Evolutionary conservation across 2,329 filamentous ascomycete species (phyloP).

Genomic region (Lanzia echinophila): DNA sequence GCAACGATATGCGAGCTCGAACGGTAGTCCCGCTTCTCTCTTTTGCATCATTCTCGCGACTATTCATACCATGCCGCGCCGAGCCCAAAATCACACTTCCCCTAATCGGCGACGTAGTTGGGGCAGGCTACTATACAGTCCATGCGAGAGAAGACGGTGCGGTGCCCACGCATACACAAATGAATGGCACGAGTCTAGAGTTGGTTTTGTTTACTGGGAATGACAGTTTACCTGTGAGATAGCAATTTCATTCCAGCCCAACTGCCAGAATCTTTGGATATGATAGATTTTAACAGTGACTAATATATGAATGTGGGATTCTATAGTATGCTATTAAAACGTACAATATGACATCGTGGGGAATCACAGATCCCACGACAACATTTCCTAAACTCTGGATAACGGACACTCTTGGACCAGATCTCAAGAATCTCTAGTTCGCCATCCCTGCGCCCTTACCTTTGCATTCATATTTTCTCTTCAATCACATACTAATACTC

Average conservation of each 20-base stretch:
- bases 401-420: background rate
- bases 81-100: conserved; percentile 1
- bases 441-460: too few species aligned
- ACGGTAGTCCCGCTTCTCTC: too few species aligned
- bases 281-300: background rate
- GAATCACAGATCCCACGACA: conserved; percentile 2
- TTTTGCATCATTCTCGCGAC: too few species aligned
- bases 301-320: background rate
- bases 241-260: background rate
- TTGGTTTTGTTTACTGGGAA: conserved; percentile 5
- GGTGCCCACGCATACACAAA: conserved; percentile 2
- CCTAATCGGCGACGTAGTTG: conserved; percentile 1
- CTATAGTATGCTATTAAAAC: background rate
- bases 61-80: conserved; percentile 2
- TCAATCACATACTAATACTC: background rate
- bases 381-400: background rate
- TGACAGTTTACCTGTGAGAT: conserved; percentile 3
- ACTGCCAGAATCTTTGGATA: background rate
- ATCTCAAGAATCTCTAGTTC: background rate
- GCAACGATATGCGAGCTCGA: too few species aligned
- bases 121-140: background rate
- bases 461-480: too few species aligned
- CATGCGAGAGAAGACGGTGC: background rate
- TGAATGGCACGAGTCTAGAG: background rate
- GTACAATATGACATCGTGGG: background rate